Evolutionary conservation across 306 rosid species (phyloP), one percentile per base, ranked within the genome.

Genomic region (Quillaja saponaria): DNA sequence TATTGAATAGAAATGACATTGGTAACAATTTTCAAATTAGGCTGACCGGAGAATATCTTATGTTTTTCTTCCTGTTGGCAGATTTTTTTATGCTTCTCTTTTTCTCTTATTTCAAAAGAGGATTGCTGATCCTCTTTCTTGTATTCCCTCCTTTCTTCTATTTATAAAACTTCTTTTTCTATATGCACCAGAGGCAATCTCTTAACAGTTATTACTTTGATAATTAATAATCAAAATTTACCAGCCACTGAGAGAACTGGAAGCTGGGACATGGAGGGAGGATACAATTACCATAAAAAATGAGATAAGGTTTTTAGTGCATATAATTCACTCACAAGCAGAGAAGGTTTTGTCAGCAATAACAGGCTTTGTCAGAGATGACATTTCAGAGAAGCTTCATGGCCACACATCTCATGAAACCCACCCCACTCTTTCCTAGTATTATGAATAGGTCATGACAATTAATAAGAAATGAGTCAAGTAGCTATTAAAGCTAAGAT

Each of bases 401-500:
- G 59, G 68, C n/a, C 4, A 17, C 1, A 47, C 34, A 38, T 59
- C 60, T 5, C 18, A 34, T 38, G 11, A 7, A 57, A 35, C 56
- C 53, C 55, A 58, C 34, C 48, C n/a, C n/a, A n/a, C n/a, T n/a
- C n/a, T 16, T 34, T 13, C 34, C 57, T 8, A 52, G 10, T 25
- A 46, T 44, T 54, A 18, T 49, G 37, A 52, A 49, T 71, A 45
- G 48, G 65, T 41, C 16, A 48, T 46, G 58, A 53, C 4, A 35
- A 56, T 35, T 34, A 38, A 34, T 35, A 56, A 18, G 11, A 67
- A 44, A 66, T 12, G n/a, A 71, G 18, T 28, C 21, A 60, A 37
- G 33, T 59, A 39, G 49, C 12, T 52, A 6, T 38, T 33, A 68
- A 46, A 55, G 20, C 60, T 58, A 13, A 59, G 76, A 52, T 37